Evolutionary conservation across 148 eudicot species (phyloP).

Genomic region (Polygonum aviculare): DNA sequence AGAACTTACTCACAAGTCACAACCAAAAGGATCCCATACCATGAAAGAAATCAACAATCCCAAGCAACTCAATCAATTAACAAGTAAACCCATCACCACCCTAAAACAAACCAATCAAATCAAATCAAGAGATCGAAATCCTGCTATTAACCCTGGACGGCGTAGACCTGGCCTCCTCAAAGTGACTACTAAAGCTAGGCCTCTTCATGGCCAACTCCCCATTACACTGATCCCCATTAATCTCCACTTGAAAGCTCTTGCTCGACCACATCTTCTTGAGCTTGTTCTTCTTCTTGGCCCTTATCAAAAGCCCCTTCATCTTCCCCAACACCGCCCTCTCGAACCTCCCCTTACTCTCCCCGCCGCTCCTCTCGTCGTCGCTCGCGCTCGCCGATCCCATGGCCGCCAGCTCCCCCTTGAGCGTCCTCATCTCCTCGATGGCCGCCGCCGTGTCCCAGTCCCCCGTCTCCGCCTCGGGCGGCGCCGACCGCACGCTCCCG

Average conservation of each 20-base stretch:
- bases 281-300: conserved; percentile 70
- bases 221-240: conserved; percentile 1
- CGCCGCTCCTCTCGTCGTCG: conserved; percentile 13
- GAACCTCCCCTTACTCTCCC: conserved; percentile 5
- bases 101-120: background rate
- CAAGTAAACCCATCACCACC: background rate
- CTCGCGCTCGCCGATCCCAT: conserved; percentile 28
- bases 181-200: background rate
- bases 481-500: conserved; percentile 56
- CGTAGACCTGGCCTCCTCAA: background rate
- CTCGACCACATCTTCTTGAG: conserved; percentile 69
- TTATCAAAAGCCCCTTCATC: conserved; percentile 45
- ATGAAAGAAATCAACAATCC: background rate
- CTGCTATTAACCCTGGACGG: background rate
- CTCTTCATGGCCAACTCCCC: background rate
- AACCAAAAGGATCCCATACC: background rate
- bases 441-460: conserved; percentile 95
- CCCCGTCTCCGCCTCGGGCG: conserved; percentile 54
- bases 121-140: background rate
- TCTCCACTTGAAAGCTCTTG: conserved; percentile 22
- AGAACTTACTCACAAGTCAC: background rate
- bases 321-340: conserved; percentile 41
- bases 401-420: conserved; percentile 74
- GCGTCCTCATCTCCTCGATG: conserved; percentile 61
- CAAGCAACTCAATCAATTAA: background rate